Conservation (phyloP, 768 basidiomycete genomes). For the Dioszegia hungarica region DNA sequence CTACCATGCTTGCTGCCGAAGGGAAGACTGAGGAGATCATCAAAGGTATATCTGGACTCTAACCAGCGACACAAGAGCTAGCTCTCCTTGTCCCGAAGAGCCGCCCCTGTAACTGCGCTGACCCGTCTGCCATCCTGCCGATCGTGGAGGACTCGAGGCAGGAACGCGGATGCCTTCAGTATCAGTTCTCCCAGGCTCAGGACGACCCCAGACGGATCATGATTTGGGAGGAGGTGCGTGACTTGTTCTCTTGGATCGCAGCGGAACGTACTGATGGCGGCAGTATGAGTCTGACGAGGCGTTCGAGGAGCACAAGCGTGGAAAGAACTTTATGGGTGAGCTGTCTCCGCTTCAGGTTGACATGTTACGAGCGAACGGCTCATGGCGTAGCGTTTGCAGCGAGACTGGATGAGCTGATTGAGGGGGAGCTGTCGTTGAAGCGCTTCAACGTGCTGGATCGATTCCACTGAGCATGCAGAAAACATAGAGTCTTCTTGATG, state of each 20-base stretch:
- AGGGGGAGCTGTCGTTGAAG: slow-evolving; percentile 2
- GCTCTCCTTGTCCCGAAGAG: too few species aligned
- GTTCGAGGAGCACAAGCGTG: slow-evolving; percentile 13
- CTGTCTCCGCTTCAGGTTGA: background rate
- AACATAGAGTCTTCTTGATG: too few species aligned
- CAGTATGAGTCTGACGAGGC: slow-evolving; percentile 5
- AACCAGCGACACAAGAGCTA: too few species aligned
- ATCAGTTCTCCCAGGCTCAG: slow-evolving; percentile 10
- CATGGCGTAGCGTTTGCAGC: background rate
- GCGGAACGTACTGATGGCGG: background rate
- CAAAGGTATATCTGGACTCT: background rate
- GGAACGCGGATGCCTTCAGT: slow-evolving; percentile 16
- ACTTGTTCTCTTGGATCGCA: background rate
- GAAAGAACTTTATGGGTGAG: slow-evolving; percentile 6
- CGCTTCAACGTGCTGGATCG: background rate
- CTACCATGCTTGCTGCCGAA: slow-evolving; percentile 4
- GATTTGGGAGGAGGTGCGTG: slow-evolving; percentile 16
- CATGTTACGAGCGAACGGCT: background rate
- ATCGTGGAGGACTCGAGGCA: slow-evolving; percentile 7
- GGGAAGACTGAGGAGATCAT: slow-evolving; percentile 3
- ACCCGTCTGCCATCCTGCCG: slow-evolving; percentile 3
- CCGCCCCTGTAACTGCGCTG: background rate
- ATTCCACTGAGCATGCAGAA: background rate
- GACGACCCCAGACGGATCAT: slow-evolving; percentile 11
- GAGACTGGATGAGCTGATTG: background rate